Evolutionary conservation across 306 rosid genomes (phyloP), one percentile per base, ranked within the genome.

Genomic region (Quercus glauca): DNA sequence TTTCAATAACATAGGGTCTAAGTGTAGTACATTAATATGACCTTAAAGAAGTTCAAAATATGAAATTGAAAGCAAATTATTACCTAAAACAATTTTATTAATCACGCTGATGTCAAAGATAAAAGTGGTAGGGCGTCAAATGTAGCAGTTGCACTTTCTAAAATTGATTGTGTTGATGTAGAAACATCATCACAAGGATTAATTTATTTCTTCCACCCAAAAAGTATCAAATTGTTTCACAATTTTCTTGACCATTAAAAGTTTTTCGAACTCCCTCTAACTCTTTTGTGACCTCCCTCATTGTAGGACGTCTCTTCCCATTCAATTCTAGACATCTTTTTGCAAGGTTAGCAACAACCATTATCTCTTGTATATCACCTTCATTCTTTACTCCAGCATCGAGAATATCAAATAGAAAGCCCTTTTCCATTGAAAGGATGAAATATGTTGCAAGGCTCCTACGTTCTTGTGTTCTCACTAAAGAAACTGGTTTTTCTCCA

Each of bases 401-500:
- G 5, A 51, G 13, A 51, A 51, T 51, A 51, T 51, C 55, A 13
- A 12, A 51, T 51, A 51, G 17, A 51, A 10, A 2, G 55, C 18
- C 18, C 55, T 51, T 18, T 51, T 51, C 55, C 55, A 13, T 13
- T 51, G 55, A 51, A 51, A 10, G 55, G 55, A 35, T 35, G 9
- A 51, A 51, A 51, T 51, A 51, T 51, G 55, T 51, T 10, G 55
- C 55, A 10, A 51, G 18, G 5, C 55, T 15, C 18, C 18, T 51
- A 13, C 15, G 4, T 1, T 13, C 55, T 51, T 51, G 18, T 51
- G 17, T 14, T 14, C 55, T 51, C 41, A 14, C 0, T 2, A 67
- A 65, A 4, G 68, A 81, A 72, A 78, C 60, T 23, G 83, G 81
- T 18, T 19, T 82, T 55, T 81, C 52, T 2, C 85, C 28, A 2